phyloP scores from a whole-genome alignment of 345 rosid genomes.

The Linum trigynum region DNA sequence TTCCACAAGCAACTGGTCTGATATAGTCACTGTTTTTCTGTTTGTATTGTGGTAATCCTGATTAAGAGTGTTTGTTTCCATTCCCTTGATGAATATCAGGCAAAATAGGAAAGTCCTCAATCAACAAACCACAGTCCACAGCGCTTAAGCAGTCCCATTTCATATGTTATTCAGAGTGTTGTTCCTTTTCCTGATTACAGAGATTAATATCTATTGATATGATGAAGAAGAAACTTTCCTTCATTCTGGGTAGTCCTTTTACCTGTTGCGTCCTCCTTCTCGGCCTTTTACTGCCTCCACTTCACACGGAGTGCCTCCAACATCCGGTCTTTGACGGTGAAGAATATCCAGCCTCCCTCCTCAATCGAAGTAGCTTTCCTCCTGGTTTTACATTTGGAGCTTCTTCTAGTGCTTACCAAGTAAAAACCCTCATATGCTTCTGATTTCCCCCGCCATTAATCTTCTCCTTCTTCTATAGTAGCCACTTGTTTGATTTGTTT shows the following conservation, averaged over 20 bases:
- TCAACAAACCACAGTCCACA: too few relatives aligned
- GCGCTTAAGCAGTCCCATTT: too few relatives aligned
- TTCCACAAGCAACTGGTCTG: too few relatives aligned
- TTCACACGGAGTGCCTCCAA: background rate
- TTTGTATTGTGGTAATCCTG: too few relatives aligned
- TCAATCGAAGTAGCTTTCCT: conserved; percentile 20
- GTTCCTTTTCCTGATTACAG: too few relatives aligned
- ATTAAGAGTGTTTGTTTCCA: too few relatives aligned
- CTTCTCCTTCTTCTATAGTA: too few relatives aligned
- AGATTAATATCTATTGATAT: background rate
- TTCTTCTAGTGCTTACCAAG: conserved; percentile 22
- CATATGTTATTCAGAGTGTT: too few relatives aligned
- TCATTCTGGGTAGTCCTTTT: background rate
- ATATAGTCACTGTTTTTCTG: too few relatives aligned
- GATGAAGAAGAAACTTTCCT: background rate
- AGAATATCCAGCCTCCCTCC: background rate
- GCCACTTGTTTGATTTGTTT: background rate
- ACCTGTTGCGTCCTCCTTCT: background rate
- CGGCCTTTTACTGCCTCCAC: background rate
- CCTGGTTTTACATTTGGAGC: conserved; percentile 18
- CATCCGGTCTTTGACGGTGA: background rate
- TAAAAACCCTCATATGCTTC: conserved; percentile 4
- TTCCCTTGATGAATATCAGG: too few relatives aligned
- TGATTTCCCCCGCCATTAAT: too few relatives aligned
- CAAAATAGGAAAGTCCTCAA: too few relatives aligned